Conservation (phyloP, 2,329 filamentous ascomycete genomes). For the Aspergillus calidoustus region DNA sequence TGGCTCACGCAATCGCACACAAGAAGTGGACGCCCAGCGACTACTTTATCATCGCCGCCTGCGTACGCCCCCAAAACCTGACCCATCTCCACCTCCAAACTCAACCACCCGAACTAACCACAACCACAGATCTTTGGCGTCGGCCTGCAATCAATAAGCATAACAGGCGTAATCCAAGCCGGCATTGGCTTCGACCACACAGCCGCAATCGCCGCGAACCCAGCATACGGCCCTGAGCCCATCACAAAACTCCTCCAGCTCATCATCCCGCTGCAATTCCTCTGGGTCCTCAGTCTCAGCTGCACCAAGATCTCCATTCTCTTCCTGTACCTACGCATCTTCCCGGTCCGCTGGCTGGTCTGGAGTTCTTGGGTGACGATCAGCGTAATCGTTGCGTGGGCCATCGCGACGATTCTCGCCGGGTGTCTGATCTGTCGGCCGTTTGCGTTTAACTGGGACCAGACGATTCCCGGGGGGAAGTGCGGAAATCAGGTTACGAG, state of each 20-base stretch:
- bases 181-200: constrained; percentile 31
- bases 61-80: constrained; percentile 16
- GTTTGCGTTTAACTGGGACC: constrained; percentile 33
- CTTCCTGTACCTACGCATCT: constrained; percentile 28
- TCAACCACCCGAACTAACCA: background rate
- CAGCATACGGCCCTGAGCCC: constrained; percentile 23
- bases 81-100: too few species aligned
- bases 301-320: constrained; percentile 31
- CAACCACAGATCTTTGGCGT: constrained; percentile 25
- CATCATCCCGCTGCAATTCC: constrained; percentile 30
- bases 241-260: constrained; percentile 28
- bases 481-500: constrained; percentile 30
- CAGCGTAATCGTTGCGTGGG: constrained; percentile 25
- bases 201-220: constrained; percentile 13
- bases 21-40: constrained; percentile 28
- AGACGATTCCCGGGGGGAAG: constrained; percentile 25
- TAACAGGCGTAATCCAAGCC: constrained; percentile 28
- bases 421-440: constrained; percentile 29
- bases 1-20: constrained; percentile 26
- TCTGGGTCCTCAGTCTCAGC: constrained; percentile 32
- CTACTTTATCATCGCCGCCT: constrained; percentile 29
- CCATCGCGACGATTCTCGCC: constrained; percentile 34
- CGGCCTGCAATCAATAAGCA: constrained; percentile 29
- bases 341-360: constrained; percentile 25
- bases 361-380: constrained; percentile 21